Conservation (phyloP, 73 alveolate genomes). For the Stentor roeselii region DNA sequence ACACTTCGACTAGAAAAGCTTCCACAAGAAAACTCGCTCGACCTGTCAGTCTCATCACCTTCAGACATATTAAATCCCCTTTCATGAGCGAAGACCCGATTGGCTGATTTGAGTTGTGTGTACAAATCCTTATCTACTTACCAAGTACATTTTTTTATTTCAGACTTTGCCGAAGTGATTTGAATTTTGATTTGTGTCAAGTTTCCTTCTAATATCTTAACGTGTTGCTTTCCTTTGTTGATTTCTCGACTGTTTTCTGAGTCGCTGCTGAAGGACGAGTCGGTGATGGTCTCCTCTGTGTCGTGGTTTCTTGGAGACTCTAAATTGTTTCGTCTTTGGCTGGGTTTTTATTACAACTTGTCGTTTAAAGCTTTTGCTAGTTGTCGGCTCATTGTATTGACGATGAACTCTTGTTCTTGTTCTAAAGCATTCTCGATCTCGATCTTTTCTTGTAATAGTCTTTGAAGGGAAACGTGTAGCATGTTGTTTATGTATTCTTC, state of each 20-base stretch:
- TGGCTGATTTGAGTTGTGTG: neutral
- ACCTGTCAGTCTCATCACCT: neutral
- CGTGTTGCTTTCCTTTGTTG: neutral
- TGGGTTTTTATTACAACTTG: neutral
- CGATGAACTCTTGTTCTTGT: constrained; percentile 24
- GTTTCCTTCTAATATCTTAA: neutral
- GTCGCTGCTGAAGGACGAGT: constrained; percentile 15
- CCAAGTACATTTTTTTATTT: neutral
- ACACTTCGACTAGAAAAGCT: constrained; percentile 24
- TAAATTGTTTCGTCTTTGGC: neutral
- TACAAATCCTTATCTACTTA: neutral
- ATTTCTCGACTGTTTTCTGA: neutral
- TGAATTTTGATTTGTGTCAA: neutral
- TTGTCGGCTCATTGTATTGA: constrained; percentile 16
- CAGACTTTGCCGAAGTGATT: neutral
- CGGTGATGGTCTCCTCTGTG: neutral
- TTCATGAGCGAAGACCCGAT: neutral
- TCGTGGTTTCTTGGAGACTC: neutral
- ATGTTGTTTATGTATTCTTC: constrained; percentile 15
- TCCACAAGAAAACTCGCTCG: constrained; percentile 23
- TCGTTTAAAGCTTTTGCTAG: neutral
- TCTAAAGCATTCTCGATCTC: constrained; percentile 6
- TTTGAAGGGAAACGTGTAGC: neutral
- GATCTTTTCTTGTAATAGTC: constrained; percentile 7
- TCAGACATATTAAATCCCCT: neutral